Conservation (phyloP, 2,329 filamentous ascomycete genomes). For the Stachybotrys elegans region DNA sequence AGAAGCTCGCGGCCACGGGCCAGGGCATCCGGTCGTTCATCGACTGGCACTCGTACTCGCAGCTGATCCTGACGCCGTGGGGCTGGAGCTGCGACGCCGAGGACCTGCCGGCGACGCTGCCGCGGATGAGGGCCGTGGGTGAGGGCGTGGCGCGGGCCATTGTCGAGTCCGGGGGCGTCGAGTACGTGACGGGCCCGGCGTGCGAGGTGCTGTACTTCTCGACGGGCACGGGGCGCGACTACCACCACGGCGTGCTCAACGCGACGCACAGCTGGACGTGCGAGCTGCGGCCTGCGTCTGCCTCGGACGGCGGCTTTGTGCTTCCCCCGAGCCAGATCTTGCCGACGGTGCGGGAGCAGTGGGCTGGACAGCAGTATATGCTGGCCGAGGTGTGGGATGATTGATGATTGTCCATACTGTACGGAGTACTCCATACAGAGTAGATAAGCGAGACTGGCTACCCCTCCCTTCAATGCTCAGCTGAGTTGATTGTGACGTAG, state of each 20-base stretch:
- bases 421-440: too few relatives aligned
- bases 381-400: not conserved
- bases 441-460: too few relatives aligned
- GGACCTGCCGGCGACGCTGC: constrained; percentile 15
- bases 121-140: constrained; percentile 17
- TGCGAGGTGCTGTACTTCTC: constrained; percentile 50
- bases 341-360: constrained; percentile 20
- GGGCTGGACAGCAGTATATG: constrained; percentile 27
- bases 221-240: constrained; percentile 40
- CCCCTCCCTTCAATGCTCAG: too few relatives aligned
- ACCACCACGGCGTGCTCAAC: constrained; percentile 33
- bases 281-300: constrained; percentile 26
- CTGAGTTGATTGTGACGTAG: too few relatives aligned
- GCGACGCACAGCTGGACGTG: constrained; percentile 36
- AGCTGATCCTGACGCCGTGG: constrained; percentile 49
- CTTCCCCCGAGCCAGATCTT: constrained; percentile 37
- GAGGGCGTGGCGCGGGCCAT: constrained; percentile 34
- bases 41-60: constrained; percentile 55
- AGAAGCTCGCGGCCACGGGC: constrained; percentile 29
- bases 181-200: constrained; percentile 38
- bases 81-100: constrained; percentile 44
- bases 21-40: constrained; percentile 51
- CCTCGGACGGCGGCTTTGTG: constrained; percentile 35
- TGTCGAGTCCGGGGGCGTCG: constrained; percentile 7
- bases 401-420: too few relatives aligned